Conservation (phyloP, 2,329 filamentous ascomycete species). For the Cytospora schulzeri region DNA sequence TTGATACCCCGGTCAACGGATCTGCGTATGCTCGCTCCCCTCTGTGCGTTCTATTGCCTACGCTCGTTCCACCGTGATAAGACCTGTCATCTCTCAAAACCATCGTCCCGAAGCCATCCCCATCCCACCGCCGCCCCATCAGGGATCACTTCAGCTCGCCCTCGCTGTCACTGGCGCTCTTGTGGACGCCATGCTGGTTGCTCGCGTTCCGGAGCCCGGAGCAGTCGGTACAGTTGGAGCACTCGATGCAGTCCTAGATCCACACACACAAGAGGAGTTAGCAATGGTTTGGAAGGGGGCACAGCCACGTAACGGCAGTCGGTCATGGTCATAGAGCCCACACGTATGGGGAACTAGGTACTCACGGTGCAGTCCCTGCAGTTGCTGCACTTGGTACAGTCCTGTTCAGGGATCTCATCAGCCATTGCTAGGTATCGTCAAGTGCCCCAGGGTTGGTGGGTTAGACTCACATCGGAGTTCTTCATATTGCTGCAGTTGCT, state of each 20-base stretch:
- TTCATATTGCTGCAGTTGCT: slow-evolving; percentile 22
- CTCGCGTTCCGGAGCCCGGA: slow-evolving; percentile 15
- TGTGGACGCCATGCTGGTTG: slow-evolving; percentile 20
- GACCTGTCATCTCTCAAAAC: not conserved
- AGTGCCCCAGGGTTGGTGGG: too few relatives aligned
- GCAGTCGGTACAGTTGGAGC: slow-evolving; percentile 25
- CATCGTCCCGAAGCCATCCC: not conserved
- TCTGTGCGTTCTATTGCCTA: too few relatives aligned
- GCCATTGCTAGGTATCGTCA: not conserved
- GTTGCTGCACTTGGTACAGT: slow-evolving; percentile 13
- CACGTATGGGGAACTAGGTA: not conserved
- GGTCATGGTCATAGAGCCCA: too few relatives aligned
- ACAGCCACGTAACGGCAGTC: not conserved
- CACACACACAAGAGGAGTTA: not conserved
- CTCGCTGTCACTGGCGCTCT: not conserved
- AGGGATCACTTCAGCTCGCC: slow-evolving; percentile 10
- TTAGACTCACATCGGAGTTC: slow-evolving; percentile 7
- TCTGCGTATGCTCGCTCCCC: too few relatives aligned
- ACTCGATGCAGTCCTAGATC: slow-evolving; percentile 16
- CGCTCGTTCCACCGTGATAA: too few relatives aligned
- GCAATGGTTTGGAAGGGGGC: not conserved
- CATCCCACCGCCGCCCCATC: not conserved
- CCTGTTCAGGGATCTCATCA: slow-evolving; percentile 7
- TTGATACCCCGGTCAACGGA: too few relatives aligned
- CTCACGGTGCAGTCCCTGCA: slow-evolving; percentile 9